Evolutionary conservation across 371 early-diverging fungal genomes (phyloP).

Genomic region (Mucor saturninus): DNA sequence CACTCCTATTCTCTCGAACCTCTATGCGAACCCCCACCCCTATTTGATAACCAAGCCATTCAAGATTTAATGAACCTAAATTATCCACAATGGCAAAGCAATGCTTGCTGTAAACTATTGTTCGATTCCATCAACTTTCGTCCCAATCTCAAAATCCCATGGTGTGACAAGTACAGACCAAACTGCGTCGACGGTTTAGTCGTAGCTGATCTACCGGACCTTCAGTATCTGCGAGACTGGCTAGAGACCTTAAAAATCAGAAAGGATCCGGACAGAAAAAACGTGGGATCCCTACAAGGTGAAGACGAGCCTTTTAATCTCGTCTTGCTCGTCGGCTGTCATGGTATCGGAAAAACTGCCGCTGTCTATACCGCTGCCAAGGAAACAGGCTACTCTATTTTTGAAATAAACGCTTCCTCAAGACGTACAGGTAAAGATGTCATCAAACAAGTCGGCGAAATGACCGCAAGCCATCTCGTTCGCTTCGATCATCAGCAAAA

Average conservation of each 20-base stretch:
- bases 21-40: not conserved
- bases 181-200: slow-evolving; percentile 14
- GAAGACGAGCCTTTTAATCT: slow-evolving; percentile 36
- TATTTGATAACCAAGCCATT: not conserved
- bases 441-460: slow-evolving; percentile 64
- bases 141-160: slow-evolving; percentile 1
- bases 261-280: slow-evolving; percentile 13
- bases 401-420: slow-evolving; percentile 74
- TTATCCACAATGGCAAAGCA: slow-evolving; percentile 3
- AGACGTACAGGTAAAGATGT: slow-evolving; percentile 76
- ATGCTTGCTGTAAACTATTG: not conserved
- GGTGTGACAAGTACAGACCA: slow-evolving; percentile 47
- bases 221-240: slow-evolving; percentile 29
- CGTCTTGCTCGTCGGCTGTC: slow-evolving; percentile 69
- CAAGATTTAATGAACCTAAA: slow-evolving; percentile 1
- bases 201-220: slow-evolving; percentile 15
- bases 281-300: slow-evolving; percentile 2
- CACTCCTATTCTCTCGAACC: not conserved
- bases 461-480: slow-evolving; percentile 72
- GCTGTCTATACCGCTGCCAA: slow-evolving; percentile 74
- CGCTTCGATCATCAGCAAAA: slow-evolving; percentile 18
- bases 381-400: slow-evolving; percentile 71
- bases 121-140: not conserved
- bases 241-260: slow-evolving; percentile 29
- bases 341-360: slow-evolving; percentile 79